phyloP scores from a whole-genome alignment of 768 basidiomycete genomes.

The Calocybe cyanea region DNA sequence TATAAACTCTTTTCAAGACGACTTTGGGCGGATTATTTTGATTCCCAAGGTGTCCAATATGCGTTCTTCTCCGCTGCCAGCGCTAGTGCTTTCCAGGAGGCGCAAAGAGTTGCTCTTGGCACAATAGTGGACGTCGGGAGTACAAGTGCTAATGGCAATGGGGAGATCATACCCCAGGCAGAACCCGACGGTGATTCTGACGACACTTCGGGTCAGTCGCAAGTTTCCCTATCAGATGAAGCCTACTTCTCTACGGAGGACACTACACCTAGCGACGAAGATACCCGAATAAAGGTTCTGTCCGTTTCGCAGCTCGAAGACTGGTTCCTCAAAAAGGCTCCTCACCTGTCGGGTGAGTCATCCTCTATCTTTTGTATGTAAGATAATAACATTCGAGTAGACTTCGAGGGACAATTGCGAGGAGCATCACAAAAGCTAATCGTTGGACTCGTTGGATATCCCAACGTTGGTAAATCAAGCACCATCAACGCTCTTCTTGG shows the following conservation, averaged over 20 bases:
- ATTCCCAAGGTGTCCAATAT: constrained; percentile 66
- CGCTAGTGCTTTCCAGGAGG: constrained; percentile 80
- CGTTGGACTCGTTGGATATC: constrained; percentile 94
- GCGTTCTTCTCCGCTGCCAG: constrained; percentile 94
- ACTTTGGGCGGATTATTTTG: constrained; percentile 92
- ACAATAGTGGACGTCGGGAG: constrained; percentile 8
- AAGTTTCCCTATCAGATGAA: constrained; percentile 32
- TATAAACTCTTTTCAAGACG: constrained; percentile 38
- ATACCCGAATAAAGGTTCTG: constrained; percentile 72
- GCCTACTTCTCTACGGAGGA: constrained; percentile 52
- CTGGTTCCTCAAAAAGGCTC: constrained; percentile 69
- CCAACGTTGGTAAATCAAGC: constrained; percentile 98
- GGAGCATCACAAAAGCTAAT: constrained; percentile 60
- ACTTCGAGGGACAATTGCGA: constrained; percentile 55
- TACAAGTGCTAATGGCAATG: constrained; percentile 5
- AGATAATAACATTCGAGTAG: constrained; percentile 31
- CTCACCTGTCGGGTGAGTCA: constrained; percentile 59
- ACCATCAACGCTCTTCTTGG: constrained; percentile 96
- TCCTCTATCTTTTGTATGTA: neutral
- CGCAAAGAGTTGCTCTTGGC: constrained; percentile 46
- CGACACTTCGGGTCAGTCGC: constrained; percentile 2
- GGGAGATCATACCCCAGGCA: constrained; percentile 10
- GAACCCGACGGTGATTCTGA: constrained; percentile 27
- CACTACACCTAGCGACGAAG: constrained; percentile 46
- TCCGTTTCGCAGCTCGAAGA: constrained; percentile 86